These are phyloP conservation scores for Senna tora DNA, from an alignment of 306 rosid species.

Conservation along the genomic window DNA sequence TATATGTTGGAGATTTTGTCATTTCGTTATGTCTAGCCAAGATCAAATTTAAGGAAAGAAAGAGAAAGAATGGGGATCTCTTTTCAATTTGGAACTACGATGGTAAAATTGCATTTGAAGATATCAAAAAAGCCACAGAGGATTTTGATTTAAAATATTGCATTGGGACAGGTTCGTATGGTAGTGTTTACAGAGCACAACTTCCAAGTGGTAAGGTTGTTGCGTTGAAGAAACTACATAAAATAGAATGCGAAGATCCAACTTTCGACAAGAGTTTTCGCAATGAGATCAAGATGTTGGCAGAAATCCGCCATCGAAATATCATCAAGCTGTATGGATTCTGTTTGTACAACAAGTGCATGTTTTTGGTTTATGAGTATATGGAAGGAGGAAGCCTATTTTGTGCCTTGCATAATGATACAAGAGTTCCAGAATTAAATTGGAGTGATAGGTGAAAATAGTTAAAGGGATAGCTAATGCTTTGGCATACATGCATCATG, in stretches of 20 bases:
- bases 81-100: slow-evolving; percentile 37
- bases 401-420: slow-evolving; percentile 15
- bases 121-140: slow-evolving; percentile 30
- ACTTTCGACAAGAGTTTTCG: slow-evolving; percentile 24
- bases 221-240: slow-evolving; percentile 37
- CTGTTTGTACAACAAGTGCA: background rate
- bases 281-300: slow-evolving; percentile 17
- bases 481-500: background rate
- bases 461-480: background rate
- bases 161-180: slow-evolving; percentile 38
- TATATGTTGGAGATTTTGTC: too few relatives aligned
- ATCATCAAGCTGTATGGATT: background rate
- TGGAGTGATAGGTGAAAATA: slow-evolving; percentile 13
- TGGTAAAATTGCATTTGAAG: slow-evolving; percentile 40
- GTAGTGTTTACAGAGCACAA: slow-evolving; percentile 34
- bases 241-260: slow-evolving; percentile 22
- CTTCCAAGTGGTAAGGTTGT: slow-evolving; percentile 28
- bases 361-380: slow-evolving; percentile 27
- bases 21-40: too few relatives aligned
- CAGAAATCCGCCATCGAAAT: too few relatives aligned
- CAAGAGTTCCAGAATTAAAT: background rate
- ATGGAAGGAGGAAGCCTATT: slow-evolving; percentile 26
- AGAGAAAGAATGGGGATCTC: slow-evolving; percentile 29
- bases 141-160: slow-evolving; percentile 34
- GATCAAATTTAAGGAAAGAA: background rate